phyloP scores from a whole-genome alignment of 805 yeast genomes.

The Spathaspora boniae region DNA sequence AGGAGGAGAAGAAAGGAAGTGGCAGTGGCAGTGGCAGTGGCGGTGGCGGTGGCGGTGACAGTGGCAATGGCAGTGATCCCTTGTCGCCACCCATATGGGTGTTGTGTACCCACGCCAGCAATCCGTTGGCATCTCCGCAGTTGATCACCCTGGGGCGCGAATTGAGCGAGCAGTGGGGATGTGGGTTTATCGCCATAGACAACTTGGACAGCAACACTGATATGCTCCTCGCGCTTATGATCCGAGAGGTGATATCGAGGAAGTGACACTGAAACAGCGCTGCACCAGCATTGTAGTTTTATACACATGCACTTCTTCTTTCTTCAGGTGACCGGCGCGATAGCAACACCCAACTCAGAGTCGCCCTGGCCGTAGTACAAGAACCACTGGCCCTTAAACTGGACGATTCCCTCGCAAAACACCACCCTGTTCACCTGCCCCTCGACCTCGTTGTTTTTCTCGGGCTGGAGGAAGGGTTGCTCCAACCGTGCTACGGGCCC shows the following conservation, averaged over 20 bases:
- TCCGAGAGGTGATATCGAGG: slow-evolving; percentile 58
- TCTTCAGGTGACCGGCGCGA: slow-evolving; percentile 15
- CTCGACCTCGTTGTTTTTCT: slow-evolving; percentile 27
- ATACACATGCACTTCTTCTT: no score
- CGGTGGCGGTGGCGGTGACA: slow-evolving; percentile 18
- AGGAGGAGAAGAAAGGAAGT: slow-evolving; percentile 32
- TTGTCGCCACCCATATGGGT: slow-evolving; percentile 62
- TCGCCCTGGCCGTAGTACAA: slow-evolving; percentile 44
- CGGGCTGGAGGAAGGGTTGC: slow-evolving; percentile 32
- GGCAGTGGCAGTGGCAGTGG: slow-evolving; percentile 20
- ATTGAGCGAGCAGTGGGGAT: slow-evolving; percentile 58
- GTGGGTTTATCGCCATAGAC: slow-evolving; percentile 65
- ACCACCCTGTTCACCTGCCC: slow-evolving; percentile 43
- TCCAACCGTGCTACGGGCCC: slow-evolving; percentile 40
- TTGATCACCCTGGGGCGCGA: slow-evolving; percentile 55
- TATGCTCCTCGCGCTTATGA: slow-evolving; percentile 51
- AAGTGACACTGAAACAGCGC: slow-evolving; percentile 7
- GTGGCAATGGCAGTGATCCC: slow-evolving; percentile 24
- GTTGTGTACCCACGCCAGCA: slow-evolving; percentile 60
- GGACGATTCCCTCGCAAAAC: slow-evolving; percentile 42
- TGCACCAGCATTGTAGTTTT: neutral
- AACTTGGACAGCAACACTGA: slow-evolving; percentile 51
- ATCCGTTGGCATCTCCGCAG: slow-evolving; percentile 56
- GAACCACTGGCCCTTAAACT: slow-evolving; percentile 39
- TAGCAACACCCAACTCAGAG: slow-evolving; percentile 40